Evolutionary conservation across 352 stramenopile species (phyloP), one percentile per base, ranked within the genome.

Genomic region (Pseudoperonospora humuli): DNA sequence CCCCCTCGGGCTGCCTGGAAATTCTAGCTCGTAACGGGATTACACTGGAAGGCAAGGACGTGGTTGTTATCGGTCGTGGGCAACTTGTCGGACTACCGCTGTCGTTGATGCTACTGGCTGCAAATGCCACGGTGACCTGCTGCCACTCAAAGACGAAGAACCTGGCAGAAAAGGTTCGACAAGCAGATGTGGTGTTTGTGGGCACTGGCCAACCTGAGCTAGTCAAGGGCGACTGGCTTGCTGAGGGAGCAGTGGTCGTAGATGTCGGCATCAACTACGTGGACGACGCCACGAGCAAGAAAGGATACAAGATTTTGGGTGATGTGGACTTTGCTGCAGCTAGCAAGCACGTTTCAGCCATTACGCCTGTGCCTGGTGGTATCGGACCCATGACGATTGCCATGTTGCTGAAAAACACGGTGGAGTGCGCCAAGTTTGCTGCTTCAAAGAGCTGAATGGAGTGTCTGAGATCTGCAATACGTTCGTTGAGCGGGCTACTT

Each of bases 351-450:
- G 94, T 84, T 14, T 89, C 81, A 5, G 86, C 84, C 39, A 98
- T 99, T 64, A 99, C 96, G 20, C 97, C 97, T 1, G 97, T 99
- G 34, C 95, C 95, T 3, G 82, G 84, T 33, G 79, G 79, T 51
- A 97, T 99, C 34, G 97, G 97, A n/a, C 97, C 97, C 21, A 99
- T 99, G 96, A 99, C 93, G 20, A 95, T 98, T 53, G 88, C 92
- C 11, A 97, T 96, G 84, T 69, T 96, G 39, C 73, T 96, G 34
- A 75, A 76, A 39, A 96, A 96, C 66, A 77, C 65, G 7, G 65
- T 89, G 27, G 53, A 57, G 29, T 84, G 73, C 43, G 73, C 71
- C 41, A 69, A 67, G 45, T 78, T 75, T 54, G 72, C 61, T 7
- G 43, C 53, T 15, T 45, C 28, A 3, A 46, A 52, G 13, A 53